phyloP scores from a whole-genome alignment of 2,329 filamentous ascomycete genomes.

The Lachnellula cervina region DNA sequence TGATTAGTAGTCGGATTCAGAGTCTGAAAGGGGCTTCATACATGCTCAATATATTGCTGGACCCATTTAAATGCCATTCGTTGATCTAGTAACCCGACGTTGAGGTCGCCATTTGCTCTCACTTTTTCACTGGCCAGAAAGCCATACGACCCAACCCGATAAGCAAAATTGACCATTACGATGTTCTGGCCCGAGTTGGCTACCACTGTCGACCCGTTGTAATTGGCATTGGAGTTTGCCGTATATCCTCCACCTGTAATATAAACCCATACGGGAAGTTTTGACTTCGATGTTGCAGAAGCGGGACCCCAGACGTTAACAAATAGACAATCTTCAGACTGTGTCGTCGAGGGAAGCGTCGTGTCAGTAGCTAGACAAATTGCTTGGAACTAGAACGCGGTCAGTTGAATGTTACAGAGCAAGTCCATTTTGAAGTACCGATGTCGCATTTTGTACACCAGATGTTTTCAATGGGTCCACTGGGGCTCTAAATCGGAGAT shows the following conservation, averaged over 20 bases:
- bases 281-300: conserved; percentile 36
- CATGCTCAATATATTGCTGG: conserved; percentile 50
- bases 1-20: neutral
- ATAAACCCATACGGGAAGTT: conserved; percentile 50
- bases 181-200: conserved; percentile 41
- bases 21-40: conserved; percentile 17
- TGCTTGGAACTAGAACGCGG: conserved; percentile 37
- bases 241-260: conserved; percentile 47
- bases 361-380: conserved; percentile 40
- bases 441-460: conserved; percentile 18
- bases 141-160: conserved; percentile 57
- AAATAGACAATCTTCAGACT: conserved; percentile 41
- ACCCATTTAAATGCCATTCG: conserved; percentile 57
- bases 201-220: conserved; percentile 46
- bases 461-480: conserved; percentile 24
- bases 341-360: conserved; percentile 23
- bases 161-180: conserved; percentile 58
- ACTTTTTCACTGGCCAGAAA: conserved; percentile 57
- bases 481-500: conserved; percentile 63
- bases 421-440: conserved; percentile 7
- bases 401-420: neutral
- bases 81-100: conserved; percentile 61
- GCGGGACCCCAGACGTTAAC: conserved; percentile 42
- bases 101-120: conserved; percentile 51
- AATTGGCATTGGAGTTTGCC: conserved; percentile 45